Evolutionary conservation across 768 basidiomycete species (phyloP).

Genomic region (Vararia minispora): DNA sequence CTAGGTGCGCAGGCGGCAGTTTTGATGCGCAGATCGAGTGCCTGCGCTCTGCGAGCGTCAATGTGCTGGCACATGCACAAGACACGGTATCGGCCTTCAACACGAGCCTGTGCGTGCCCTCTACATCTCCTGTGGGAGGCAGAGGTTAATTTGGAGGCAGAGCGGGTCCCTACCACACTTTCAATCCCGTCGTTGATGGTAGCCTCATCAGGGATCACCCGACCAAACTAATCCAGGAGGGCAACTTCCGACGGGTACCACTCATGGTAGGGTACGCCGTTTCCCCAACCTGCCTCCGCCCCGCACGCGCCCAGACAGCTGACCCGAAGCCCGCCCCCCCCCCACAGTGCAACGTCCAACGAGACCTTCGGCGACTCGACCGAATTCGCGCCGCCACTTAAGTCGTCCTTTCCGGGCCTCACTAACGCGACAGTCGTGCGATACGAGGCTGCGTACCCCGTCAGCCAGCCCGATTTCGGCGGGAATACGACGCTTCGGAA

Average conservation of each 20-base stretch:
- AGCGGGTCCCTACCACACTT: conserved; percentile 33
- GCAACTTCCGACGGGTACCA: conserved; percentile 39
- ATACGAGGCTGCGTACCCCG: conserved; percentile 31
- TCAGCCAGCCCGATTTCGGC: conserved; percentile 32
- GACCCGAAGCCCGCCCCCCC: no score
- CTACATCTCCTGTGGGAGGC: background rate
- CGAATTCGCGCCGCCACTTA: conserved; percentile 27
- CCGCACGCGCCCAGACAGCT: background rate
- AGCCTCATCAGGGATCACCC: conserved; percentile 39
- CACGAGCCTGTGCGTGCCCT: no score
- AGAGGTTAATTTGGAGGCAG: no score
- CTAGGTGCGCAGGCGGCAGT: conserved; percentile 35
- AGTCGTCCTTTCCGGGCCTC: conserved; percentile 34
- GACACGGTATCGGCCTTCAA: conserved; percentile 30
- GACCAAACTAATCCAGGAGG: conserved; percentile 31
- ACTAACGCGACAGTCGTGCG: conserved; percentile 27
- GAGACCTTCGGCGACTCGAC: conserved; percentile 39
- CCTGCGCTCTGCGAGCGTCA: conserved; percentile 37
- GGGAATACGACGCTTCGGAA: conserved; percentile 29
- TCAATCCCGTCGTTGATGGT: conserved; percentile 46
- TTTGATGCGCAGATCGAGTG: conserved; percentile 30
- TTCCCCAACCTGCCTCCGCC: conserved; percentile 1
- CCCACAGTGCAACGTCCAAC: conserved; percentile 45
- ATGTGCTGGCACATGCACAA: conserved; percentile 42
- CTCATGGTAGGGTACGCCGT: conserved; percentile 50